A percentile compares a stretch with the other conserved stretches of the same genome.
These are phyloP conservation scores for Talaromyces sp. DNA, from an alignment of 2,329 filamentous ascomycete species.

Conservation along the genomic window DNA sequence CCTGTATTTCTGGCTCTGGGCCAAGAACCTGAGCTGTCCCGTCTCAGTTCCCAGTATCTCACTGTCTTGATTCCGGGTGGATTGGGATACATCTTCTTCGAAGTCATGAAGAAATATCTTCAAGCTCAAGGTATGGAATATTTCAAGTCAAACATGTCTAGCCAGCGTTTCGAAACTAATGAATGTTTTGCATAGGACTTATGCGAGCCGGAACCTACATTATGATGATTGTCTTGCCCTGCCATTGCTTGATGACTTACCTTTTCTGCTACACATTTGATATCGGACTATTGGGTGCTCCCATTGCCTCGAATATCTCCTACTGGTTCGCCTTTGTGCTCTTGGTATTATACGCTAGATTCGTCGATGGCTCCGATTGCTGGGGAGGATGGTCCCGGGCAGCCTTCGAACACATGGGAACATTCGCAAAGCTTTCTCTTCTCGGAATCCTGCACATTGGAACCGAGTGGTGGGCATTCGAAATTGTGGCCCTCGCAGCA, in stretches of 20 bases:
- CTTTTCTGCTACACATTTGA: conserved; percentile 73
- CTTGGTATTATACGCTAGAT: conserved; percentile 71
- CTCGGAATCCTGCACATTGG: conserved; percentile 82
- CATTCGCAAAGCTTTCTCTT: conserved; percentile 73
- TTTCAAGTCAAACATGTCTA: too few species aligned
- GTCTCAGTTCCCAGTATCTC: conserved; percentile 73
- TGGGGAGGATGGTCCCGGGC: conserved; percentile 74
- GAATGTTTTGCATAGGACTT: conserved; percentile 48
- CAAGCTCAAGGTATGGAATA: conserved; percentile 60
- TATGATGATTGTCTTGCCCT: conserved; percentile 61
- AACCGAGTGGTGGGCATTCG: conserved; percentile 94
- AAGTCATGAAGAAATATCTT: conserved; percentile 69
- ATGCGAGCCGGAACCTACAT: conserved; percentile 68
- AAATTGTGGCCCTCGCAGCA: conserved; percentile 82
- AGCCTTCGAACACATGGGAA: conserved; percentile 67
- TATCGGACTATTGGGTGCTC: conserved; percentile 75
- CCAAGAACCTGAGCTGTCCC: conserved; percentile 75
- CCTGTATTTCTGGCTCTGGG: conserved; percentile 73
- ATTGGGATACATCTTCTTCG: conserved; percentile 84
- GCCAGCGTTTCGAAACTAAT: too few species aligned
- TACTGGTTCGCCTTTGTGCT: conserved; percentile 85
- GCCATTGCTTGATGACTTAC: conserved; percentile 62
- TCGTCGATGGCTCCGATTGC: conserved; percentile 71
- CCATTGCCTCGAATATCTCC: conserved; percentile 77
- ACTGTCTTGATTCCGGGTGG: conserved; percentile 76